Evolutionary conservation across 192 early-diverging fungal genomes (phyloP).

Genomic region (Coemansia aciculifera): DNA sequence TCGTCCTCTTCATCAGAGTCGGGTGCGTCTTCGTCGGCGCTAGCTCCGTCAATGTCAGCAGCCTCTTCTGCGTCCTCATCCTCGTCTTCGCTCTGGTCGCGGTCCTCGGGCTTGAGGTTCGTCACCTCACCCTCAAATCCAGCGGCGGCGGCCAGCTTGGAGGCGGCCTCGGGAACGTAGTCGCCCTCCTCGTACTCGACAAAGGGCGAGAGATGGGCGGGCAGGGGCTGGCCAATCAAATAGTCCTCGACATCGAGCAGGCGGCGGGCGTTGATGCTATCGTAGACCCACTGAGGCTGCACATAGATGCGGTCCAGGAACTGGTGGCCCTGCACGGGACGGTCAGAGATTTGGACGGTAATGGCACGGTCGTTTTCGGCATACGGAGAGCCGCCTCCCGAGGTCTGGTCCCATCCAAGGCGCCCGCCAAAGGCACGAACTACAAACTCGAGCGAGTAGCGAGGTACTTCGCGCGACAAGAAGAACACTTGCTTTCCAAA

Average conservation of each 20-base stretch:
- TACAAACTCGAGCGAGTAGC: conserved; percentile 89
- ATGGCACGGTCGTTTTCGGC: conserved; percentile 79
- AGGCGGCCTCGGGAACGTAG: conserved; percentile 74
- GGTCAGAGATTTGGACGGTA: conserved; percentile 87
- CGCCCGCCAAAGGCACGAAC: conserved; percentile 86
- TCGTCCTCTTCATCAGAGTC: conserved; percentile 58
- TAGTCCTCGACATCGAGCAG: conserved; percentile 68
- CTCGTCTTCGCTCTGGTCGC: conserved; percentile 57
- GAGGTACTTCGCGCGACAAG: conserved; percentile 92
- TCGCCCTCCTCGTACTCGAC: conserved; percentile 82
- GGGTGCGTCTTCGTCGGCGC: conserved; percentile 62
- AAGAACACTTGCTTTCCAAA: conserved; percentile 72
- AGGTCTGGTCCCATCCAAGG: conserved; percentile 83
- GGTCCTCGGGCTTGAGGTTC: conserved; percentile 61
- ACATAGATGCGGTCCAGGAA: conserved; percentile 73
- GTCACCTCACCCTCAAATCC: conserved; percentile 66
- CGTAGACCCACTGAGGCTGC: conserved; percentile 99
- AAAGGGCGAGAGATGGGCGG: conserved; percentile 94
- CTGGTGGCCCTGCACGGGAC: conserved; percentile 67
- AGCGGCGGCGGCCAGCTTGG: conserved; percentile 45
- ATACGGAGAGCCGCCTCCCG: conserved; percentile 78
- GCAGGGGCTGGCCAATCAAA: conserved; percentile 76
- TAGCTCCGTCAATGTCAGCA: conserved; percentile 54
- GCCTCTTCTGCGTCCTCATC: conserved; percentile 44
- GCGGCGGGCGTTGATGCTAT: conserved; percentile 84